Conservation (phyloP, 2,329 filamentous ascomycete genomes). For the Didymella keratinophila region DNA sequence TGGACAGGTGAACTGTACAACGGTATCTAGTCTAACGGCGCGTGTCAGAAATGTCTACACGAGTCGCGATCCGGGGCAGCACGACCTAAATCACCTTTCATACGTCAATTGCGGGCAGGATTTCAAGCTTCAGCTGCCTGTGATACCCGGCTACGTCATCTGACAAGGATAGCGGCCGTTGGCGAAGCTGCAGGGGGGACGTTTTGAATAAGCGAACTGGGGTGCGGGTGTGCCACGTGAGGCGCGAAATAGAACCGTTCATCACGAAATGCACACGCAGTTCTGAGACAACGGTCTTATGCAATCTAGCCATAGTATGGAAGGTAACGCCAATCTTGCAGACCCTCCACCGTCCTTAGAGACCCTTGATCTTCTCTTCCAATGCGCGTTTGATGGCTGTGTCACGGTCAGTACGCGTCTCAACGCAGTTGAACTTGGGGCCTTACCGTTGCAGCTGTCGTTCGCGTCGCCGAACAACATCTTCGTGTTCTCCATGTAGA, state of each 20-base stretch:
- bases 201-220: slow-evolving; percentile 5
- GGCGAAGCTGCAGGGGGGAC: slow-evolving; percentile 10
- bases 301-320: slow-evolving; percentile 1
- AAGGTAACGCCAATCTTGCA: not conserved
- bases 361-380: slow-evolving; percentile 45
- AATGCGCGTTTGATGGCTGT: slow-evolving; percentile 49
- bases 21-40: slow-evolving; percentile 7
- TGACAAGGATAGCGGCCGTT: slow-evolving; percentile 7
- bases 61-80: slow-evolving; percentile 5
- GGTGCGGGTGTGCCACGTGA: slow-evolving; percentile 13
- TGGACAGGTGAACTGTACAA: not conserved
- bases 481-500: slow-evolving; percentile 86
- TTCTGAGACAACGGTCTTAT: not conserved
- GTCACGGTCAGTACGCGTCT: slow-evolving; percentile 24
- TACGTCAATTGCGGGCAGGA: slow-evolving; percentile 15
- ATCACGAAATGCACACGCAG: not conserved
- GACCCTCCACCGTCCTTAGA: slow-evolving; percentile 25
- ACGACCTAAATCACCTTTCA: not conserved
- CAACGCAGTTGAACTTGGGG: no score
- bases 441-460: slow-evolving; percentile 73
- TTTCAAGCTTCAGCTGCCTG: slow-evolving; percentile 15
- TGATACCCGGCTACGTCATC: slow-evolving; percentile 15
- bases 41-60: not conserved
- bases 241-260: not conserved
- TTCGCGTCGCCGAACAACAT: slow-evolving; percentile 95